Conservation (phyloP, 805 yeast genomes). For the Barnettozyma siamensis region DNA sequence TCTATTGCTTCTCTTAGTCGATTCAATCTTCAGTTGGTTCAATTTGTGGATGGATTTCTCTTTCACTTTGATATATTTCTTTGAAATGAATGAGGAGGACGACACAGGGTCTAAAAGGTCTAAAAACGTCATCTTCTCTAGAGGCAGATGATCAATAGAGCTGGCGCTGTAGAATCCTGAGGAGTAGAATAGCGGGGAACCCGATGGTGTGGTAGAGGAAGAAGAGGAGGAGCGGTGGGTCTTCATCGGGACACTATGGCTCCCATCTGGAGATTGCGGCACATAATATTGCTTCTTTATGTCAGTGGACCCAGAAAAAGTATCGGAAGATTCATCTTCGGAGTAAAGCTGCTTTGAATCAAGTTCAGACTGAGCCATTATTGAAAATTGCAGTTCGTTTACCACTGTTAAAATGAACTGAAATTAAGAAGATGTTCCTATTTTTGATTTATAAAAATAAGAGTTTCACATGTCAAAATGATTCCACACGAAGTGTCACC, state of each 20-base stretch:
- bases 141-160: conserved; percentile 19
- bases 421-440: too few relatives aligned
- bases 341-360: too few relatives aligned
- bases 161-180: conserved; percentile 11
- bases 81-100: conserved; percentile 18
- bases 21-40: conserved; percentile 17
- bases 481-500: too few relatives aligned
- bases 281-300: background rate
- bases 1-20: conserved; percentile 16
- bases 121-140: conserved; percentile 23
- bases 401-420: too few relatives aligned
- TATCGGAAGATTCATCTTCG: too few relatives aligned
- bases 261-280: background rate
- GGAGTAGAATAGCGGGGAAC: conserved; percentile 22
- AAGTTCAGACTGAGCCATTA: too few relatives aligned
- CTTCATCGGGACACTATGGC: background rate
- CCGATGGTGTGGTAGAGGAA: conserved; percentile 18
- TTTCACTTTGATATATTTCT: conserved; percentile 23
- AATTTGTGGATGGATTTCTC: conserved; percentile 18
- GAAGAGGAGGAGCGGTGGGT: conserved; percentile 17
- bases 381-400: too few relatives aligned
- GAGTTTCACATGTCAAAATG: too few relatives aligned
- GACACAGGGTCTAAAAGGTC: conserved; percentile 28
- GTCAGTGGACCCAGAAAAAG: too few relatives aligned
- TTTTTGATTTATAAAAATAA: too few relatives aligned